Evolutionary conservation across 192 early-diverging fungal species (phyloP).

Genomic region (Phlyctochytrium arcticum): DNA sequence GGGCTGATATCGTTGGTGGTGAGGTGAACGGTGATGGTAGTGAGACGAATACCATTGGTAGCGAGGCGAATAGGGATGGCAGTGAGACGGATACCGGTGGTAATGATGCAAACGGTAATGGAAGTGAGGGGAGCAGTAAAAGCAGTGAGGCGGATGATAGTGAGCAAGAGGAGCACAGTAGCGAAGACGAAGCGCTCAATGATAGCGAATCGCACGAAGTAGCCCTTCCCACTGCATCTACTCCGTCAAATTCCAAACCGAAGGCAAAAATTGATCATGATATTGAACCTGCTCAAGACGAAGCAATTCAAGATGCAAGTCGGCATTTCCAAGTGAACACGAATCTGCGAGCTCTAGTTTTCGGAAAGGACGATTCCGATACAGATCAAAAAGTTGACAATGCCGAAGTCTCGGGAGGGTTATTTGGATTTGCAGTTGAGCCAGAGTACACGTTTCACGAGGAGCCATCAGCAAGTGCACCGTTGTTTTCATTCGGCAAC

Average conservation of each 20-base stretch:
- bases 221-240: not conserved
- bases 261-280: not conserved
- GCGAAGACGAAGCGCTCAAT: not conserved
- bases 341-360: slow-evolving; percentile 28
- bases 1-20: too few relatives aligned
- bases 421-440: too few relatives aligned
- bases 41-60: slow-evolving; percentile 14
- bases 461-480: not conserved
- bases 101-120: not conserved
- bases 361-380: not conserved
- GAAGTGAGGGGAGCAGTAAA: not conserved
- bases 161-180: not conserved
- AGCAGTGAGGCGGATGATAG: not conserved
- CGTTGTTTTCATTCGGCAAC: too few relatives aligned
- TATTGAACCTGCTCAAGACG: not conserved
- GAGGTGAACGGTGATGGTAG: too few relatives aligned
- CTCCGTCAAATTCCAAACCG: not conserved
- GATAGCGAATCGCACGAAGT: not conserved
- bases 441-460: too few relatives aligned
- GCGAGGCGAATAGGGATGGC: not conserved
- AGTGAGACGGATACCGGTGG: slow-evolving; percentile 11
- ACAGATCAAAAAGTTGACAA: too few relatives aligned
- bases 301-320: not conserved
- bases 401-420: too few relatives aligned
- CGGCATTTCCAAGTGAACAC: slow-evolving; percentile 23